Base-by-base conservation (phyloP, 352 stramenopile genomes). In the Thraustotheca clavata region DNA sequence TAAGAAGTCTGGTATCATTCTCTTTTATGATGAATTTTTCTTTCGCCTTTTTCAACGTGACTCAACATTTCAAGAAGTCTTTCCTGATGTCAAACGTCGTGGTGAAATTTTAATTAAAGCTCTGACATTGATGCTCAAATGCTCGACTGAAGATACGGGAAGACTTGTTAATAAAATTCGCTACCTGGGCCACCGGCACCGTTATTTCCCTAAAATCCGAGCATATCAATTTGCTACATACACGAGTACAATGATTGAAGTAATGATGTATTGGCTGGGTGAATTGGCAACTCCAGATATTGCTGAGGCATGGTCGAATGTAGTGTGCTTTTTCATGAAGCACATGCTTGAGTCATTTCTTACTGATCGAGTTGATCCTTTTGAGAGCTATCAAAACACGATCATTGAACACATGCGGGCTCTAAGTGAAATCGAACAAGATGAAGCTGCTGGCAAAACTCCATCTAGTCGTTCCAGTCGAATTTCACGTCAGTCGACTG, bases 241-340 rank as follows among this genome's bases (percentile, higher is more conserved):
- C 38, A 48, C 38, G 6, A 48, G 38, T 26, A 65, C 57, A 32
- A 65, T 65, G 57, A 65, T 65, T 46, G 57, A 65, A 55, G 57
- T 65, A 7, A 0, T 65, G 24, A 65, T 65, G 57, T 65, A 65
- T 20, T 65, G 57, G 57, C 57, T 65, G 18, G 57, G 57, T 20
- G 57, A 65, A 41, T 35, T 65, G 5, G 57, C 57, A n/a, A 65
- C 57, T 40, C 57, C 57, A 9, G 57, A 65, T 26, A 34, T 65
- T 22, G 57, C 57, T 32, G 57, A 65, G 29, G 35, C 57, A 3
- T 65, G 57, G 57, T 54, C 35, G n/a, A 65, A 65, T 35, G 57
- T 65, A 31, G 57, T 65, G 18, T 65, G 57, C 39, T 65, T 65
- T 33, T 65, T 65, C 57, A 65, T 65, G 57, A 65, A 65, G 57